Base-by-base conservation (phyloP, 805 yeast genomes). In the Naumovozyma castellii region DNA sequence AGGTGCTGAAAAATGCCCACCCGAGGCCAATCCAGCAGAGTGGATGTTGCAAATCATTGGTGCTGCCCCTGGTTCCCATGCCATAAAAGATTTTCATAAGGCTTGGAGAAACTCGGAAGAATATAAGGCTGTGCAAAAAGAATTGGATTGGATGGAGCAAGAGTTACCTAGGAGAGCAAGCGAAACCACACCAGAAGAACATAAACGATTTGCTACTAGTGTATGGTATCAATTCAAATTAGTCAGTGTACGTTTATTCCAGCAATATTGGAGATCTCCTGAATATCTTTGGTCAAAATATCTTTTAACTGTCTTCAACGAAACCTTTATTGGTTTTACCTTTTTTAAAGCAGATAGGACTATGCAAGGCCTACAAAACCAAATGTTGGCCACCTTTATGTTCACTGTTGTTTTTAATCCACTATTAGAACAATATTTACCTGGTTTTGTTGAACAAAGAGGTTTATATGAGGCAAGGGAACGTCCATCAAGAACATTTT, bases 11-110 rank as follows among this genome's bases (percentile, higher is more conserved):
- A 65, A 66, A 40, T 82, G 88, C 64, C 87, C 88, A 17, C 64
- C 68, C 4, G 68, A 69, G 32, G 86, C 84, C 4, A 83, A 83
- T 48, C 92, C 90, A 25, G 90, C 88, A 12, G 95, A 85, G 65
- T 86, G 94, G 92, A 86, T 86, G 94, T 68, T 86, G 62, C 82
- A 82, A 46, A 83, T 79, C 46, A 80, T 80, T 52, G 87, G 88
- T 53, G 87, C 87, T 38, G 86, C 87, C 27, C 87, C 87, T 4
- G 87, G 86, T 38, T 75, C 84, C 25, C 80, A 76, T 49, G 83
- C 86, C 16, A 68, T 68, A 36, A 83, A 78, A 61, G 84, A 82
- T 59, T 82, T 79, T 53, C 69, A 75, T 53, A 79, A 82, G 53
- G 85, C 81, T 37, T 84, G 96, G 95, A 62, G 72, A 57, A 69